Percentiles rank a stretch among this genome's conserved stretches.
These are phyloP conservation scores for Phytophthora chlamydospora DNA, from an alignment of 352 stramenopile genomes.

Conservation along the genomic window DNA sequence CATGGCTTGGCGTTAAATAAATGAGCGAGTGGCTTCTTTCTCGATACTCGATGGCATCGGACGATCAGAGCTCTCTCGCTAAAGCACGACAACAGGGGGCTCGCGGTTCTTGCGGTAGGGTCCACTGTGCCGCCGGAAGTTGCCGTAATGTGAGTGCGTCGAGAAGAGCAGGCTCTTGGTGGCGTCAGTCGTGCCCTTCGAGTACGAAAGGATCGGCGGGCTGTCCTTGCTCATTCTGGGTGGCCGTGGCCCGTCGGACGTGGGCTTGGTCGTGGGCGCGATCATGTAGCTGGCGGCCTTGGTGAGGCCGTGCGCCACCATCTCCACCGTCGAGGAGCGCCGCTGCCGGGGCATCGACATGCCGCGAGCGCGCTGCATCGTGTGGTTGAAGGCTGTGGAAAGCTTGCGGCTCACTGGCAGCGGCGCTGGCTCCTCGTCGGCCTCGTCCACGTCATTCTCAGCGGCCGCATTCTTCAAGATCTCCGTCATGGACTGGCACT, in stretches of 20 bases:
- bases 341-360: slow-evolving; percentile 42
- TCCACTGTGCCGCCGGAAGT: slow-evolving; percentile 60
- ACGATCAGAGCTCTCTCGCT: neutral
- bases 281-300: slow-evolving; percentile 46
- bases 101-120: slow-evolving; percentile 56
- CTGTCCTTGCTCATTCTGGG: slow-evolving; percentile 41
- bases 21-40: neutral
- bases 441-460: slow-evolving; percentile 33
- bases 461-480: slow-evolving; percentile 32
- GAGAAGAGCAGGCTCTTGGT: slow-evolving; percentile 45
- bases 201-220: slow-evolving; percentile 47
- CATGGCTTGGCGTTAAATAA: slow-evolving; percentile 32
- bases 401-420: slow-evolving; percentile 24
- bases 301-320: slow-evolving; percentile 34
- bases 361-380: slow-evolving; percentile 33
- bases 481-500: slow-evolving; percentile 52
- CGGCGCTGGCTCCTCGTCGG: slow-evolving; percentile 26
- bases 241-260: slow-evolving; percentile 19
- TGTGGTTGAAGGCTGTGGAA: slow-evolving; percentile 39
- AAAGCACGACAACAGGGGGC: slow-evolving; percentile 46
- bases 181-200: slow-evolving; percentile 38
- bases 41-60: slow-evolving; percentile 3
- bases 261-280: slow-evolving; percentile 14
- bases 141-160: slow-evolving; percentile 52
- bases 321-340: slow-evolving; percentile 37